Conservation (phyloP, 805 yeast genomes). For the Blastobotrys robertii region DNA sequence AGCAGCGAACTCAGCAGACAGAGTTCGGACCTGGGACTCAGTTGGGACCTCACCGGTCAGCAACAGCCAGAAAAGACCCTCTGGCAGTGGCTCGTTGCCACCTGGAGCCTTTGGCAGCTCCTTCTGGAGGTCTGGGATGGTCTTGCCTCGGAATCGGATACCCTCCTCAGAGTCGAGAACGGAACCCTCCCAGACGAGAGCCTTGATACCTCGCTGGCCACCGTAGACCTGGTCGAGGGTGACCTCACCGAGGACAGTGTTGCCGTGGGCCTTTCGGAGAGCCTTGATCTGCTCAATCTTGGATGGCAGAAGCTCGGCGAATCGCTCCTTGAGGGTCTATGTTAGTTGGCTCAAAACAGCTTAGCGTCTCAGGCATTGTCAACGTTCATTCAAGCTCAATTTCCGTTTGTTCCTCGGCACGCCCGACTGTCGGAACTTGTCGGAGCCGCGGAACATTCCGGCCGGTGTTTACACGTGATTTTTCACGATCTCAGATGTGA, state of each 20-base stretch:
- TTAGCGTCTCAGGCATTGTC: no score
- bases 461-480: no score
- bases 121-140: constrained; percentile 69
- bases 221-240: constrained; percentile 75
- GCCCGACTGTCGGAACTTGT: no score
- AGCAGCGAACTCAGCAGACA: constrained; percentile 53
- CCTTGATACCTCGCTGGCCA: constrained; percentile 85
- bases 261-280: constrained; percentile 83
- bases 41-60: constrained; percentile 68
- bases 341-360: no score
- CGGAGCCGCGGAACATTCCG: no score
- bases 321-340: constrained; percentile 76
- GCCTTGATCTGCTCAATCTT: constrained; percentile 84
- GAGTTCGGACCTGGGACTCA: constrained; percentile 43
- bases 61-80: constrained; percentile 60
- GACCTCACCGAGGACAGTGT: constrained; percentile 66
- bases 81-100: constrained; percentile 59
- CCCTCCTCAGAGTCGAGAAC: constrained; percentile 80
- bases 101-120: constrained; percentile 68
- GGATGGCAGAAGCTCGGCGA: constrained; percentile 84
- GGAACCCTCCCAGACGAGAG: constrained; percentile 83
- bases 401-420: no score
- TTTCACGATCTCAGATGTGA: no score
- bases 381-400: no score
- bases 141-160: constrained; percentile 75